Base-by-base conservation (phyloP, 2,329 filamentous ascomycete genomes). In the Ophiostoma ulmi region DNA sequence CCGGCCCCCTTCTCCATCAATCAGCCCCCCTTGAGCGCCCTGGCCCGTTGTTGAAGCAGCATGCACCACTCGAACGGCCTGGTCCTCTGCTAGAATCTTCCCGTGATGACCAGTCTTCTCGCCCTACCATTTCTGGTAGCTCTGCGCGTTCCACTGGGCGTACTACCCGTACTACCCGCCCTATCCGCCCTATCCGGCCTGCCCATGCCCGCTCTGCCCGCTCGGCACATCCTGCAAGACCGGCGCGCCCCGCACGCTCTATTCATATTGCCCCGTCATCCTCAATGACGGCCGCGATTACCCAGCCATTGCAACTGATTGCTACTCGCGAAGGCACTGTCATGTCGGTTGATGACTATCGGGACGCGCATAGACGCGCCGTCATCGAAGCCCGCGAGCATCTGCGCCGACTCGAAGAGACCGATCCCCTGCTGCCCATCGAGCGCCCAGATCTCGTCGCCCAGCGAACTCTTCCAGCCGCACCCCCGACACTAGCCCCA, bases 321-420 rank as follows among this genome's bases (percentile, higher is more conserved):
- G 63, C 63, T 5, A 65, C 63, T 11, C 63, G 63, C 36, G 63
- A 39, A 13, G 63, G 63, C 36, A 22, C 63, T 20, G 35, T 65
- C 63, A 65, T 65, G 63, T 39, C 63, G 2, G 63, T 65, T n/a
- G 63, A 39, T 20, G 63, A 65, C 10, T 65, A 65, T 36, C 35
- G 20, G 8, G 35, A 65, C n/a, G 63, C 63, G 6, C 63, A 65
- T 10, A 65, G 17, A n/a, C 63, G 63, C 36, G 63, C 63, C 35
- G 20, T 65, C 35, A 39, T 65, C 20, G 63, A 65, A 39, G 63
- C 63, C 17, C 63, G 63, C 63, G 63, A 65, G 36, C 63, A 65
- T 36, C 36, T 65, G 36, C 63, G 63, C 20, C 63, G 63, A 10
- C 63, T 65, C 10, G 63, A 65, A 11, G 35, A 36, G 63, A 65